Conservation (phyloP, 2,329 filamentous ascomycete genomes). For the Aspergillus glaucus region DNA sequence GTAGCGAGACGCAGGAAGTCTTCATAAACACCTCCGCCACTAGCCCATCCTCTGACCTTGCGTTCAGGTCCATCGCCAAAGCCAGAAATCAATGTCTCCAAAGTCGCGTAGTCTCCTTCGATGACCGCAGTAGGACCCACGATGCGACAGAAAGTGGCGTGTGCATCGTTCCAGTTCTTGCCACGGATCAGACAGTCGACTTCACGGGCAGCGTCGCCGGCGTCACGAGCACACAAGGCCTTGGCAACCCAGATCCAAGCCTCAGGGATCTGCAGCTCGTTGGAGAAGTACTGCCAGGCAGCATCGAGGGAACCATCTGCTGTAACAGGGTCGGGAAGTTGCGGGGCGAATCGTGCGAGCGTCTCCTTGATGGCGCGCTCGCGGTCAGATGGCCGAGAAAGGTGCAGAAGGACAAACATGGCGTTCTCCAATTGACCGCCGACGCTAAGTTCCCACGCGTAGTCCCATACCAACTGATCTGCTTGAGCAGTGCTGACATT, state of each 20-base stretch:
- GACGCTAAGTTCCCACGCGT: slow-evolving; percentile 45
- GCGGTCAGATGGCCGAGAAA: slow-evolving; percentile 59
- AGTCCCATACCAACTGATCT: slow-evolving; percentile 61
- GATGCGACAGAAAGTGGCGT: slow-evolving; percentile 70
- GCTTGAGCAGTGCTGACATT: slow-evolving; percentile 53
- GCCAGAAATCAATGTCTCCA: slow-evolving; percentile 63
- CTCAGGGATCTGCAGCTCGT: slow-evolving; percentile 63
- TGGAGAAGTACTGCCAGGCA: slow-evolving; percentile 55
- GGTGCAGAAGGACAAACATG: slow-evolving; percentile 69
- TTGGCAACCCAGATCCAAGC: slow-evolving; percentile 84
- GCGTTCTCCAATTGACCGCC: slow-evolving; percentile 64
- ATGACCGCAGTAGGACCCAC: slow-evolving; percentile 81
- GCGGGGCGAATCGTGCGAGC: slow-evolving; percentile 63
- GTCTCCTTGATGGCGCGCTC: slow-evolving; percentile 65
- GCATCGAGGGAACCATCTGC: slow-evolving; percentile 35
- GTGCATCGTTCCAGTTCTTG: slow-evolving; percentile 70
- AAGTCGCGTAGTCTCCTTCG: slow-evolving; percentile 66
- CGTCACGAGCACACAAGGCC: slow-evolving; percentile 71
- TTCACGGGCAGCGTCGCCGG: slow-evolving; percentile 62
- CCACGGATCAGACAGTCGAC: slow-evolving; percentile 76
- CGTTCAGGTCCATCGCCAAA: slow-evolving; percentile 59
- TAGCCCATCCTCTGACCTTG: slow-evolving; percentile 65
- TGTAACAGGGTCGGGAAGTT: slow-evolving; percentile 54
- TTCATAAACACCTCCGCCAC: slow-evolving; percentile 74
- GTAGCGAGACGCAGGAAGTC: slow-evolving; percentile 51